A percentile compares a stretch with the other conserved stretches of the same genome.
These are phyloP conservation scores for Ganoderma lingzhi DNA, from an alignment of 1,284 basidiomycete species.

Conservation along the genomic window DNA sequence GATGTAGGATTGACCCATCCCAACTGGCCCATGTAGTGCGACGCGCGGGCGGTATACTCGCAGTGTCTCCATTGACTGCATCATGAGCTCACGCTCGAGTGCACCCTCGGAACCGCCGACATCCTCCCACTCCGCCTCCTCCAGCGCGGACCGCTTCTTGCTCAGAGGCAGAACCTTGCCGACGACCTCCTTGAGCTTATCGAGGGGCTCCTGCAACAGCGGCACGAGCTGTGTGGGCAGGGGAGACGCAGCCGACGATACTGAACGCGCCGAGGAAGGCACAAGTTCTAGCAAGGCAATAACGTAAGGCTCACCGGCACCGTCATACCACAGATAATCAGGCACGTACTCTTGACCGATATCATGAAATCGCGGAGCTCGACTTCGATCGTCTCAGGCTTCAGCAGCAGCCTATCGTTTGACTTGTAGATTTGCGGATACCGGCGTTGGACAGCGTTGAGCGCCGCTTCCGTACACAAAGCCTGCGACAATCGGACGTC, in stretches of 20 bases:
- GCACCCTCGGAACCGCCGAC: conserved; percentile 72
- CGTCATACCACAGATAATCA: conserved; percentile 7
- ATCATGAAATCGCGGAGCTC: conserved; percentile 97
- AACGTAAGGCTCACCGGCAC: conserved; percentile 22
- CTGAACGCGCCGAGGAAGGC: conserved; percentile 93
- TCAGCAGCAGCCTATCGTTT: conserved; percentile 84
- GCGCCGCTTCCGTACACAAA: conserved; percentile 93
- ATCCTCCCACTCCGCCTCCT: conserved; percentile 94
- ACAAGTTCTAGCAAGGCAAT: conserved; percentile 72
- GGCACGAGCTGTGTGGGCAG: conserved; percentile 90
- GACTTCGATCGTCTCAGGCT: conserved; percentile 88
- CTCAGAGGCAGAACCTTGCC: conserved; percentile 74
- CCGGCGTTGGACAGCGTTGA: conserved; percentile 95
- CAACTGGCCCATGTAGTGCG: conserved; percentile 81
- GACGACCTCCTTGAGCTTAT: conserved; percentile 77
- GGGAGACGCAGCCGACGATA: conserved; percentile 85
- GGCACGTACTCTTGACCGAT: conserved; percentile 87
- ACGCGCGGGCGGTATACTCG: conserved; percentile 93
- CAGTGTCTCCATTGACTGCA: conserved; percentile 92
- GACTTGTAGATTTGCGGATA: conserved; percentile 99
- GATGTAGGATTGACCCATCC: conserved; percentile 92
- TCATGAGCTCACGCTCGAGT: conserved; percentile 83
- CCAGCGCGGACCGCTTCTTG: conserved; percentile 83
- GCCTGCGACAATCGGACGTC: conserved; percentile 58
- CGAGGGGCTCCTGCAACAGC: conserved; percentile 75